Percentiles rank a stretch among this genome's conserved stretches.
These are phyloP conservation scores for Fusarium sp. DNA, from an alignment of 2,329 filamentous ascomycete species.

Conservation along the genomic window DNA sequence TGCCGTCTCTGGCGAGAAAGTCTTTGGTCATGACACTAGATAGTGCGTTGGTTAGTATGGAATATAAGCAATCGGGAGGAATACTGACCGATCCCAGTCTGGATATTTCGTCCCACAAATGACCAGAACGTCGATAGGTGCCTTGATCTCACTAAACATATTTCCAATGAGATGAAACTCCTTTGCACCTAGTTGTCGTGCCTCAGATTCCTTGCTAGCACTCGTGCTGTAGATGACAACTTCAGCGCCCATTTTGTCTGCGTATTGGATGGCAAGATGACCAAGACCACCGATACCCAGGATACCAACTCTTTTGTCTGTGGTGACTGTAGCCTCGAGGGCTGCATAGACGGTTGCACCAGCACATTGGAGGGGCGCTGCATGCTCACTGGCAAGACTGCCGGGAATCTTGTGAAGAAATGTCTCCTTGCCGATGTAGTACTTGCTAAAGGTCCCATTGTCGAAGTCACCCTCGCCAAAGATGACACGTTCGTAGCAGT, in stretches of 20 bases:
- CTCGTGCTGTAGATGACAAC: conserved; percentile 18
- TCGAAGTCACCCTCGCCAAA: conserved; percentile 12
- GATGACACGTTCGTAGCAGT: conserved; percentile 14
- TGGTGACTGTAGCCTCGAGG: conserved; percentile 12
- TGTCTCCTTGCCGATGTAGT: conserved; percentile 20
- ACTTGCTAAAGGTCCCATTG: conserved; percentile 8
- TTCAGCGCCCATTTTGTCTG: conserved; percentile 13
- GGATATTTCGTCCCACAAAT: conserved; percentile 21
- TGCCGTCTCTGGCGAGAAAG: conserved; percentile 13
- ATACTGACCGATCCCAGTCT: conserved; percentile 42
- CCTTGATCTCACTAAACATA: conserved; percentile 9
- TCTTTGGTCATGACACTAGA: conserved; percentile 13
- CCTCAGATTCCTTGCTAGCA: conserved; percentile 9
- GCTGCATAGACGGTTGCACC: conserved; percentile 19
- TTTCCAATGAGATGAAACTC: conserved; percentile 6
- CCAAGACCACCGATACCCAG: conserved; percentile 17
- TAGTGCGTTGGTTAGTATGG: fast-evolving
- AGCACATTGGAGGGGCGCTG: conserved; percentile 16
- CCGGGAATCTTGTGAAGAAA: conserved; percentile 10
- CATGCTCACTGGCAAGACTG: conserved; percentile 13
- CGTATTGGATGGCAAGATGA: conserved; percentile 14
- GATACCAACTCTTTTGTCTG: conserved; percentile 9
- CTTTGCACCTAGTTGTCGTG: conserved; percentile 4
- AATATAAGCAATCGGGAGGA: fast-evolving
- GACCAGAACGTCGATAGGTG: conserved; percentile 14